phyloP scores from a whole-genome alignment of 805 yeast species.

The Maudiozyma bulderi region DNA sequence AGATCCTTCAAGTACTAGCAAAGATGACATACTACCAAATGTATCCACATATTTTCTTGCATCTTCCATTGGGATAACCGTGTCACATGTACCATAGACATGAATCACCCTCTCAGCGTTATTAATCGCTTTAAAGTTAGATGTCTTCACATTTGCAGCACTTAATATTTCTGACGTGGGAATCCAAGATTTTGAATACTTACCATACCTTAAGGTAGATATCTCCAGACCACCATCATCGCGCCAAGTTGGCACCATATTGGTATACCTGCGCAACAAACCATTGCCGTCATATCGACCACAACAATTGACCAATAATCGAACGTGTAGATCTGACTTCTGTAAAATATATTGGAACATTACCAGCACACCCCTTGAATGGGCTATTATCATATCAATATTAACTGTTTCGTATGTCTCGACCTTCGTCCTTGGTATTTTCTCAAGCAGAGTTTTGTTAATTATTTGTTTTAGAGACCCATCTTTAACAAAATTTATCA shows the following conservation, averaged over 20 bases:
- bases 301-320: slow-evolving; percentile 61
- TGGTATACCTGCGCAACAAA: slow-evolving; percentile 33
- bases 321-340: slow-evolving; percentile 34
- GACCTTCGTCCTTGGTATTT: not conserved
- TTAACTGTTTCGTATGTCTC: slow-evolving; percentile 6
- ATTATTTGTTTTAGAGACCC: not conserved
- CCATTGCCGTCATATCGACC: slow-evolving; percentile 54
- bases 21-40: slow-evolving; percentile 46
- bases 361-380: slow-evolving; percentile 72
- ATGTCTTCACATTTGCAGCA: slow-evolving; percentile 40
- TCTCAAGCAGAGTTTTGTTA: not conserved
- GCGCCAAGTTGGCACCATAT: slow-evolving; percentile 32
- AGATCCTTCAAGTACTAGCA: slow-evolving; percentile 54
- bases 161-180: slow-evolving; percentile 43
- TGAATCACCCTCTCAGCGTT: slow-evolving; percentile 46
- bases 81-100: slow-evolving; percentile 63
- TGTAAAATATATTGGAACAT: slow-evolving; percentile 59
- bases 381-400: slow-evolving; percentile 56
- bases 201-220: slow-evolving; percentile 43
- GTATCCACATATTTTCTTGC: slow-evolving; percentile 47
- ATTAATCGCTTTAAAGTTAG: slow-evolving; percentile 34
- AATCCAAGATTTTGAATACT: slow-evolving; percentile 33
- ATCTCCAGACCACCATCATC: slow-evolving; percentile 33
- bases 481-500: slow-evolving; percentile 10
- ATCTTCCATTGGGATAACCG: slow-evolving; percentile 56